Evolutionary conservation across 2,329 filamentous ascomycete species (phyloP).

Genomic region (Fusarium poae): DNA sequence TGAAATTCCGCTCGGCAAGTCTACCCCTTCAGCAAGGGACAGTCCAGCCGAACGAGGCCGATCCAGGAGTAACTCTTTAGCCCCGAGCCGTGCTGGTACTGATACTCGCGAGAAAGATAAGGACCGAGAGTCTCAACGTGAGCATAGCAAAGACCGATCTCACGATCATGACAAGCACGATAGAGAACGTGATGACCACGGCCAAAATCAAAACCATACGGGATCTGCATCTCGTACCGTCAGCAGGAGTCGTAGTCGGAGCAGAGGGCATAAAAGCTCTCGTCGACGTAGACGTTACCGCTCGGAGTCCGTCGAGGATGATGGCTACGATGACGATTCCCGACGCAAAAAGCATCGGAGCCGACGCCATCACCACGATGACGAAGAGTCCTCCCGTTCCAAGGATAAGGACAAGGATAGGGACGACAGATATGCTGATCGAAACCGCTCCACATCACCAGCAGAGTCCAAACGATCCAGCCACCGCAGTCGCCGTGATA

Average conservation of each 20-base stretch:
- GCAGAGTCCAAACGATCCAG: conserved; percentile 68
- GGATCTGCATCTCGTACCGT: conserved; percentile 50
- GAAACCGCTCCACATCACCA: conserved; percentile 75
- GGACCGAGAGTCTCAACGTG: conserved; percentile 52
- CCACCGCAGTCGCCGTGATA: conserved; percentile 72
- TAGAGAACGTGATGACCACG: conserved; percentile 31
- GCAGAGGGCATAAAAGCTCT: conserved; percentile 61
- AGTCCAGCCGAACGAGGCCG: conserved; percentile 45
- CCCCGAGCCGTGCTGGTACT: conserved; percentile 16
- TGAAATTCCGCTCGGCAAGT: conserved; percentile 51
- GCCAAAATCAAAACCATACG: conserved; percentile 49
- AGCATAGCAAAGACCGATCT: conserved; percentile 53
- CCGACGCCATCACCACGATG: conserved; percentile 59
- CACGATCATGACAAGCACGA: conserved; percentile 47
- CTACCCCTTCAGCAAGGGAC: conserved; percentile 33
- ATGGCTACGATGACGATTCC: conserved; percentile 60
- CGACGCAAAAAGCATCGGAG: conserved; percentile 66
- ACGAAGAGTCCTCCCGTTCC: conserved; percentile 59
- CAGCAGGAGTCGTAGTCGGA: conserved; percentile 55
- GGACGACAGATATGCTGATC: conserved; percentile 63
- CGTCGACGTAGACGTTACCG: conserved; percentile 67
- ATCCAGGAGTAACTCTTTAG: conserved; percentile 64
- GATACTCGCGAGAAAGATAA: conserved; percentile 53
- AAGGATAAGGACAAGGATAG: conserved; percentile 52
- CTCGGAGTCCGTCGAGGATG: conserved; percentile 65